Evolutionary conservation across 2,329 filamentous ascomycete species (phyloP).

Genomic region (Stylonectria norvegica): DNA sequence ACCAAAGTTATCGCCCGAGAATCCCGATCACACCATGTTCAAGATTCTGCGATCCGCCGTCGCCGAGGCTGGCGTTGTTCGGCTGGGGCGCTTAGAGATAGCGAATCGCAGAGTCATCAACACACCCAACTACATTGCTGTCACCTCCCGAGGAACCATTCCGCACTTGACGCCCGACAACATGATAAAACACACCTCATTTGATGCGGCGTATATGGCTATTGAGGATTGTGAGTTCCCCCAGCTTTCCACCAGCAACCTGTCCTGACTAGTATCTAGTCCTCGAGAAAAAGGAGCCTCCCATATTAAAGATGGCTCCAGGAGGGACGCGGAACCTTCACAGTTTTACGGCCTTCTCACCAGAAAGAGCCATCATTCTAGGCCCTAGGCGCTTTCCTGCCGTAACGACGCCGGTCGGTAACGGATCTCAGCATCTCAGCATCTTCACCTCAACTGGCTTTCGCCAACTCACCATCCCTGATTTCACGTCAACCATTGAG

Average conservation of each 20-base stretch:
- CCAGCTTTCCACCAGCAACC: background rate
- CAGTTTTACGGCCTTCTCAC: constrained; percentile 70
- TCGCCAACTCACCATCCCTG: constrained; percentile 61
- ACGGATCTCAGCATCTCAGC: constrained; percentile 67
- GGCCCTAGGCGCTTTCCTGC: constrained; percentile 75
- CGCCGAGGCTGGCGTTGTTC: constrained; percentile 46
- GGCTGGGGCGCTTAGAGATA: constrained; percentile 65
- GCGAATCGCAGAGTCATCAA: constrained; percentile 61
- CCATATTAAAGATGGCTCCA: constrained; percentile 44
- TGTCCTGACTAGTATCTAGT: constrained; percentile 38
- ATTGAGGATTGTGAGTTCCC: constrained; percentile 82
- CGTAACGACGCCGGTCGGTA: constrained; percentile 66
- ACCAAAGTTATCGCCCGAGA: constrained; percentile 15
- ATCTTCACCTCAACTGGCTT: constrained; percentile 88
- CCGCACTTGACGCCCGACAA: constrained; percentile 90
- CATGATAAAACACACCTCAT: constrained; percentile 59
- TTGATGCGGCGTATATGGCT: constrained; percentile 73
- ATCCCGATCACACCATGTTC: constrained; percentile 36
- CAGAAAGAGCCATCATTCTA: constrained; percentile 65
- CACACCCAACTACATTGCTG: constrained; percentile 78
- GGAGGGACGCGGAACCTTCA: constrained; percentile 59
- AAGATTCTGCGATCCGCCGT: constrained; percentile 43
- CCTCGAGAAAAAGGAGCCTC: constrained; percentile 51
- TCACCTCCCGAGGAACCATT: constrained; percentile 78
- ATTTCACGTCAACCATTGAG: constrained; percentile 64